Conservation (phyloP, 1,139 yeast species). For the Yarrowia galli region DNA sequence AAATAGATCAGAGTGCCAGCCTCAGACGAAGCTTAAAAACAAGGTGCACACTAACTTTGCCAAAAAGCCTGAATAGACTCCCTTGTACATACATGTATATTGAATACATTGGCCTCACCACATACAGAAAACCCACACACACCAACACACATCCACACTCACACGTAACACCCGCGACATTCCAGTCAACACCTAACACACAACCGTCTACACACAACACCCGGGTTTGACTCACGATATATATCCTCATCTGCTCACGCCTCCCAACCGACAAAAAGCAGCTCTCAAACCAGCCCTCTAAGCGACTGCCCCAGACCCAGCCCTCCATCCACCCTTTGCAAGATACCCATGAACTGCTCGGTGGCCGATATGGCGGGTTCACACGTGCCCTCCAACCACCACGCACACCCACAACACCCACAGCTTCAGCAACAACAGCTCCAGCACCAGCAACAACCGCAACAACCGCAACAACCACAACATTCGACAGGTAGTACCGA, state of each 20-base stretch:
- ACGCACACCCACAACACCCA: neutral
- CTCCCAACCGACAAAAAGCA: neutral
- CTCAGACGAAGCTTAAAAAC: slow-evolving; percentile 36
- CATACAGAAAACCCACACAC: neutral
- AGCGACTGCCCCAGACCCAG: neutral
- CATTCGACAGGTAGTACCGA: neutral
- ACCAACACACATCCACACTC: neutral
- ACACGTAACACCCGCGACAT: neutral
- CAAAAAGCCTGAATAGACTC: slow-evolving; percentile 29
- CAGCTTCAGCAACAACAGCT: neutral
- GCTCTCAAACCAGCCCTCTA: neutral
- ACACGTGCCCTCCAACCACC: slow-evolving; percentile 26
- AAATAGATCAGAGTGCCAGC: slow-evolving; percentile 39
- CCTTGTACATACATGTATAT: slow-evolving; percentile 25
- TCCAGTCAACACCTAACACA: too few relatives aligned
- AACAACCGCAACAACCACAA: too few relatives aligned
- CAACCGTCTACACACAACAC: neutral
- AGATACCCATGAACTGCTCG: slow-evolving; percentile 35
- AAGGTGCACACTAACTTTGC: slow-evolving; percentile 37
- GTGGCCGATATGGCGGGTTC: slow-evolving; percentile 37
- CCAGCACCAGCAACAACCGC: too few relatives aligned
- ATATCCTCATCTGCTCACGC: too few relatives aligned
- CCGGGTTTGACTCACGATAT: too few relatives aligned
- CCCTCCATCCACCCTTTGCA: too few relatives aligned
- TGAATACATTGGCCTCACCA: slow-evolving; percentile 35